phyloP scores from a whole-genome alignment of 176 grass and related monocot species.

The Avena sativa region DNA sequence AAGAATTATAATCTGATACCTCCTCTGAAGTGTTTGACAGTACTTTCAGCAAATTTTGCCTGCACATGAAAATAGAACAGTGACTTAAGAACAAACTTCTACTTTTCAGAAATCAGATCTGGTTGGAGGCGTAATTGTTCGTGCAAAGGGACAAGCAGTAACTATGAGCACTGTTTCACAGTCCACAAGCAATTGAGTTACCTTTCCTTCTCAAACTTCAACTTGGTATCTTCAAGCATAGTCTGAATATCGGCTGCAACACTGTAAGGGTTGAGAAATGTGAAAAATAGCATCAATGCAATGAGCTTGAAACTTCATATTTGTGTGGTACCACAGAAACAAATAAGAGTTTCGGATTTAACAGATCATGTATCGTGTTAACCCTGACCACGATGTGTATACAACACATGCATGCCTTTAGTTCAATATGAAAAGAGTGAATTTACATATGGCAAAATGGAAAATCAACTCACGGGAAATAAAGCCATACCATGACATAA shows the following conservation, averaged over 20 bases:
- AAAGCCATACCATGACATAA: not conserved
- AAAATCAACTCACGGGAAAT: not conserved
- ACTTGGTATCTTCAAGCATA: conserved; percentile 75
- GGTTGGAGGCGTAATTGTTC: not conserved
- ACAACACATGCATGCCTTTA: not conserved
- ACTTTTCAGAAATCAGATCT: not conserved
- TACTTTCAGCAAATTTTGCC: conserved; percentile 77
- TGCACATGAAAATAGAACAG: conserved; percentile 36
- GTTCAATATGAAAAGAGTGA: not conserved
- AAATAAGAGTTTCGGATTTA: not conserved
- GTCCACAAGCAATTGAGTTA: conserved; percentile 35
- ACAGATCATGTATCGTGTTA: not conserved
- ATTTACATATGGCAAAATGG: not conserved
- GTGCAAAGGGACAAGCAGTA: not conserved
- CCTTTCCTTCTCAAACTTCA: conserved; percentile 82
- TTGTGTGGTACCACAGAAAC: not conserved
- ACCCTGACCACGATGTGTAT: no score
- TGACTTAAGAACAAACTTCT: not conserved
- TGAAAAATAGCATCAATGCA: not conserved
- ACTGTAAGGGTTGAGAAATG: conserved; percentile 48
- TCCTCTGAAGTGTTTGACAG: conserved; percentile 81
- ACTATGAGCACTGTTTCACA: not conserved
- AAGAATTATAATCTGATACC: conserved; percentile 48
- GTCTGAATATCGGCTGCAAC: conserved; percentile 61
- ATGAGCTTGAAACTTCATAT: not conserved